A percentile compares a stretch with the other conserved stretches of the same genome.
phyloP scores from a whole-genome alignment of 495 filamentous ascomycete species.

The Penicillium arizonense region DNA sequence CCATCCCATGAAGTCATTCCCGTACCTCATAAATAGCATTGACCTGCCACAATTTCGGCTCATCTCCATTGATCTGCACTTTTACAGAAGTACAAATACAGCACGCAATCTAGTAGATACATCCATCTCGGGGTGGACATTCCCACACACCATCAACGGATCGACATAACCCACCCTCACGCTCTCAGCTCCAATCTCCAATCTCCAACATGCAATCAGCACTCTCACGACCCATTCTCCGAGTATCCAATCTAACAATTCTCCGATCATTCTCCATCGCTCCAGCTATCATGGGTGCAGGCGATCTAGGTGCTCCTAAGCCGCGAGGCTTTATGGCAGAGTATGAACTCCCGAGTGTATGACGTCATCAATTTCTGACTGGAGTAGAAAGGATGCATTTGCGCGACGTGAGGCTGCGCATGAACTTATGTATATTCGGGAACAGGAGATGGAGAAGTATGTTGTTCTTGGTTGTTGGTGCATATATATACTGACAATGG shows the following conservation, averaged over 20 bases:
- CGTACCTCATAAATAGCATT: background rate
- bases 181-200: too few species aligned
- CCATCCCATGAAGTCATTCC: background rate
- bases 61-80: background rate
- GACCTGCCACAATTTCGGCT: background rate
- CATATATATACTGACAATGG: background rate
- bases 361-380: conserved; percentile 21
- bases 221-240: conserved; percentile 51
- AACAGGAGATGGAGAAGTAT: conserved; percentile 77
- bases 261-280: conserved; percentile 57
- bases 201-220: conserved; percentile 26
- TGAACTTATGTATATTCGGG: conserved; percentile 72
- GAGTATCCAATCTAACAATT: conserved; percentile 31
- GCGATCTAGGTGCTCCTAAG: conserved; percentile 60
- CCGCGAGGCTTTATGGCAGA: conserved; percentile 40
- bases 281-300: conserved; percentile 54
- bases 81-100: background rate
- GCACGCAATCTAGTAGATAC: background rate
- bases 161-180: conserved; percentile 1
- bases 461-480: background rate
- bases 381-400: conserved; percentile 70
- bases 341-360: conserved; percentile 26
- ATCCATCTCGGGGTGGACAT: too few species aligned
- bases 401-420: conserved; percentile 77
- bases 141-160: background rate